Conservation (phyloP, 768 basidiomycete species). For the Steccherinum ochraceum region DNA sequence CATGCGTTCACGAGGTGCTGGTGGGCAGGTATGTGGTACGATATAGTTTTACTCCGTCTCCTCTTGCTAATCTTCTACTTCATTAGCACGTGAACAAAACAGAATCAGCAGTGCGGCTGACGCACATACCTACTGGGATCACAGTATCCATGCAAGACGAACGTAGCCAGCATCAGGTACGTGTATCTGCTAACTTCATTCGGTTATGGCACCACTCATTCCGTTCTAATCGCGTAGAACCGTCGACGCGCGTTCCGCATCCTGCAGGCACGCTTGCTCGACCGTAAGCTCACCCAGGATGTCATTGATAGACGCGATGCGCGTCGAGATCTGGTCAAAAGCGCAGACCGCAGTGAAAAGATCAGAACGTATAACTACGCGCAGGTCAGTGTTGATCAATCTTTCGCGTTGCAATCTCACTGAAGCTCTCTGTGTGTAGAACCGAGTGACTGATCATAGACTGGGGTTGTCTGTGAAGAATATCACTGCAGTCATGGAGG, state of each 20-base stretch:
- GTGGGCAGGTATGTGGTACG: constrained; percentile 67
- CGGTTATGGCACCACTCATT: too few species aligned
- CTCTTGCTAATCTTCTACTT: not conserved
- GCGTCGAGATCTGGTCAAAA: constrained; percentile 68
- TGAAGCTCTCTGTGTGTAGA: too few species aligned
- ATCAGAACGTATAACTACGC: constrained; percentile 94
- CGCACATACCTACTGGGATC: constrained; percentile 88
- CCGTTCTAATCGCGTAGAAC: constrained; percentile 46
- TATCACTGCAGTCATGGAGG: constrained; percentile 58
- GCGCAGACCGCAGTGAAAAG: constrained; percentile 88
- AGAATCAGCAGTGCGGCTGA: constrained; percentile 93
- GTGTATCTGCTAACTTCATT: too few species aligned
- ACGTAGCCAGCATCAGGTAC: constrained; percentile 88
- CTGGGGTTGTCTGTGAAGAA: constrained; percentile 73
- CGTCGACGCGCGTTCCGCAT: constrained; percentile 90
- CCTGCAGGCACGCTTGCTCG: constrained; percentile 79
- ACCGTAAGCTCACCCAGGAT: constrained; percentile 66
- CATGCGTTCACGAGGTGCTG: constrained; percentile 95
- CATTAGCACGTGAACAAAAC: constrained; percentile 96
- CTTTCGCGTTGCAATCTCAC: too few species aligned
- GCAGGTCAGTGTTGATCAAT: constrained; percentile 44
- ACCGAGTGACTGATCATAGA: constrained; percentile 90
- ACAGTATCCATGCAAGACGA: constrained; percentile 99
- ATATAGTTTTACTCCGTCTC: too few species aligned
- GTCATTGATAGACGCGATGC: constrained; percentile 63